Conservation (phyloP, 257 asterid genomes). For the Pogostemon cablin region DNA sequence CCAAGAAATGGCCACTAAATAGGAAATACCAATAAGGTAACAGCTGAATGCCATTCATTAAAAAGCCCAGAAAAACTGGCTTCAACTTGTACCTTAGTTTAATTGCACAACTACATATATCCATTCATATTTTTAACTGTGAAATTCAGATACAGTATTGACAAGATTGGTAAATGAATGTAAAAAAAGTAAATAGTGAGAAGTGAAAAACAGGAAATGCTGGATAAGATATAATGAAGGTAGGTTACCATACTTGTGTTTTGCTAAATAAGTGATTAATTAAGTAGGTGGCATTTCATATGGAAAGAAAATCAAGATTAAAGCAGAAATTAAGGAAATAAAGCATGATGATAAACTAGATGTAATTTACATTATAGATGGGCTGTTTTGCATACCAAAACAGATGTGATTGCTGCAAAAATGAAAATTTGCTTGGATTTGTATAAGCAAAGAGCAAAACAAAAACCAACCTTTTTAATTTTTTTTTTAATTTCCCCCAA, state of each 20-base stretch:
- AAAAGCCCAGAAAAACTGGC: not conserved
- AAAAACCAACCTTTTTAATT: slow-evolving; percentile 32
- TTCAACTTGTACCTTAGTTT: not conserved
- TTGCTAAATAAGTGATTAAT: not conserved
- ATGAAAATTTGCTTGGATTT: slow-evolving; percentile 34
- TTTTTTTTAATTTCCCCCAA: slow-evolving; percentile 2
- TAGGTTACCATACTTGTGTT: slow-evolving; percentile 1
- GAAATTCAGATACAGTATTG: no score
- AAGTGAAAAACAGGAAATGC: not conserved
- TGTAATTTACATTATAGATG: slow-evolving; percentile 44
- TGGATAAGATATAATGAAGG: not conserved
- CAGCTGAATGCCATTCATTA: not conserved
- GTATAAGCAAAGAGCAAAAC: slow-evolving; percentile 29
- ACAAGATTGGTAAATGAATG: no score
- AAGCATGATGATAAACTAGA: slow-evolving; percentile 18
- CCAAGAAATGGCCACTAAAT: slow-evolving; percentile 29
- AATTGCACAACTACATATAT: not conserved
- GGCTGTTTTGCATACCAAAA: slow-evolving; percentile 31
- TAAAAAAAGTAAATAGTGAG: not conserved
- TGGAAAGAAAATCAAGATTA: slow-evolving; percentile 10
- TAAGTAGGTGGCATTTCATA: not conserved
- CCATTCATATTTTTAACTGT: no score
- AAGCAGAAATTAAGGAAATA: slow-evolving; percentile 19
- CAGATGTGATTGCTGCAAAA: slow-evolving; percentile 40
- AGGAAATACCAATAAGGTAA: not conserved